Evolutionary conservation across 805 yeast species (phyloP), one percentile per base, ranked within the genome.

Genomic region (Saccharomycopsis fibuligera): DNA sequence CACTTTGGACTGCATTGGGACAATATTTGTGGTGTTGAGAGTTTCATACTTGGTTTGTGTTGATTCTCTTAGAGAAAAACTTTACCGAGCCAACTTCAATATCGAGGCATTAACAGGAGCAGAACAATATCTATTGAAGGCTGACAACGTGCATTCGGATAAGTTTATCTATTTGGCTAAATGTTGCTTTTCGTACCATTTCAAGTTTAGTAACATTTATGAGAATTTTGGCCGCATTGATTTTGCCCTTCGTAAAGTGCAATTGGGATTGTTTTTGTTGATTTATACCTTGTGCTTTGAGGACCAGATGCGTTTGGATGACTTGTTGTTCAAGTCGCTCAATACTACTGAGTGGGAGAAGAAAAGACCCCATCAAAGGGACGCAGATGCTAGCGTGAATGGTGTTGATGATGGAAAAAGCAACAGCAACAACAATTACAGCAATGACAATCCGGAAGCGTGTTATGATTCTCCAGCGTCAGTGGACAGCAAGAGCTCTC

Each of bases 1-100:
- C 24, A 49, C 53, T 5, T 41, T 52, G 14, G 55, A 52, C 30
- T 29, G 12, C 21, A 39, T 46, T 6, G 55, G 55, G 9, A 42
- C 43, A 17, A 19, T 52, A 9, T 31, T 49, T 21, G 41, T 50
- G 25, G 29, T 45, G 5, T 25, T 49, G 45, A 39, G 39, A 16
- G 35, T 52, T 19, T 25, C 50, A 5, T 46, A 49, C 35, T 22
- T n/a, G 25, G 21, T 25, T 16, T 21, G 42, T 12, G 35, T 47
- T 12, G 54, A 45, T 14, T 23, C 23, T 6, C 27, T 52, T 3
- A 24, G 43, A 19, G 55, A 52, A 35, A 41, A 40, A 22, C 23
- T 47, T 2, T 49, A 49, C 25, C 45, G 38, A 24, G 25, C 48
- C 23, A 24, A 30, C 16, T 49, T 52, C 23, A 30, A 49, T 22